Base-by-base conservation (phyloP, 441 rosid species). In the Syzygium syzygioides region DNA sequence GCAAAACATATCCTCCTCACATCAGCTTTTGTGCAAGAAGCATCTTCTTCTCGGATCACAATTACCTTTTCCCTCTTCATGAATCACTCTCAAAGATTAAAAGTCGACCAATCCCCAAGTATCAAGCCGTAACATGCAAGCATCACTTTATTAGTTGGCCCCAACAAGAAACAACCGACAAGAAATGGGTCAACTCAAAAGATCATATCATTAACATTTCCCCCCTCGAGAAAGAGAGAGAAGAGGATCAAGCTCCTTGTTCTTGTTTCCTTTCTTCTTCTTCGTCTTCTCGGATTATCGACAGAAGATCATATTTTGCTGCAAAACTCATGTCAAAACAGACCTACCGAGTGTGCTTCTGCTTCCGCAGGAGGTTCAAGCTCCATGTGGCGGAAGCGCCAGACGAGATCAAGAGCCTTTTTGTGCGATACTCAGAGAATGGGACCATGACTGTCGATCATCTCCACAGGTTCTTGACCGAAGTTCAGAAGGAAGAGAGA, bases 261-360 rank as follows among this genome's bases (percentile, higher is more conserved):
- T 76, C 26, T 45, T 37, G 52, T 41, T 76, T 6, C 52, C 83
- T 23, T 13, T 71, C 28, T 68, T 71, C 50, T 0, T 34, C 79
- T 2, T 20, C 71, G 7, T 64, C 37, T 10, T 59, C 62, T 25
- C 5, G 13, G 83, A 23, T 41, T 1, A 23, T 76, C n/a, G 52
- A 6, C 83, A 25, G 41, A 76, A 76, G 83, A 76, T 41, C 9
- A 6, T 7, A 41, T 76, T 3, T 28, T 28, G 14, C 68, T 60
- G 32, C 15, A 13, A 32, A 79, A 57, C 53, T 30, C 80, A 96
- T 97, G 99, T 94, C 99, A 34, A 96, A 94, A 41, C 98, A 96
- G 91, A 94, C 96, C 30, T 96, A 95, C 94, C 93, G 92, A 88
- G 96, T 97, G 4, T 95, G 99, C 90, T 95, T 94, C 94, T 96